Base-by-base conservation (phyloP, 1,284 basidiomycete genomes). In the Naganishia sp. region DNA sequence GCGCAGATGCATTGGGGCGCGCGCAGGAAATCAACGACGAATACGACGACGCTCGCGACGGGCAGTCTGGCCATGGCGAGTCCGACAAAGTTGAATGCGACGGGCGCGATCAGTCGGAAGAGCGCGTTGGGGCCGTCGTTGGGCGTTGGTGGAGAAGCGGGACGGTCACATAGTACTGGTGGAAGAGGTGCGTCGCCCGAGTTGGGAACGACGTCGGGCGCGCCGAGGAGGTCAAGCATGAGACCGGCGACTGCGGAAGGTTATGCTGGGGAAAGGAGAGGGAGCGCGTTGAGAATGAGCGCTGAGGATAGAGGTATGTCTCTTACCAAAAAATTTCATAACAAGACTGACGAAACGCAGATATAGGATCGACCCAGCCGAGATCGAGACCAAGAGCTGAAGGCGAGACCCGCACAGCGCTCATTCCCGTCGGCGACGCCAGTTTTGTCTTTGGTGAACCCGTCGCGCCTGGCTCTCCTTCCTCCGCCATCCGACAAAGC, bases 371-470 rank as follows among this genome's bases (percentile, higher is more conserved):
- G 17, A 13, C 42, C 21, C 25, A 15, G 21, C 17, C 6, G n/a
- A 32, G 41, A 25, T 15, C 47, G 28, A 15, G 3, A 13, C 43
- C 18, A 32, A n/a, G 41, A 21, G 31, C 3, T 4, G 31, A 25
- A 42, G 10, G 46, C 5, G 35, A 28, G 42, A n/a, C 32, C 41
- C 43, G 25, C 21, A 31, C 46, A 6, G 28, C 35, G 6, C 54
- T 28, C 11, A 43, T 56, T 15, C 47, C 41, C 21, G 47, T 47
- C 15, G 21, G n/a, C 7, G 46, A 25, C 31, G 35, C 43, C 4
- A 39, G 54, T 28, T 67, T 63, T 25, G 55, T 47, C 18, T 67
- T 67, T 43, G 66, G 66, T 10, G 66, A 51, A 56, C 47, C 54
- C 32, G 45, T 25, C 21, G 13, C 66, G 13, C 39, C 43, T 6